Evolutionary conservation across 805 yeast genomes (phyloP), one percentile per base, ranked within the genome.

Genomic region (Candida sithepensis): DNA sequence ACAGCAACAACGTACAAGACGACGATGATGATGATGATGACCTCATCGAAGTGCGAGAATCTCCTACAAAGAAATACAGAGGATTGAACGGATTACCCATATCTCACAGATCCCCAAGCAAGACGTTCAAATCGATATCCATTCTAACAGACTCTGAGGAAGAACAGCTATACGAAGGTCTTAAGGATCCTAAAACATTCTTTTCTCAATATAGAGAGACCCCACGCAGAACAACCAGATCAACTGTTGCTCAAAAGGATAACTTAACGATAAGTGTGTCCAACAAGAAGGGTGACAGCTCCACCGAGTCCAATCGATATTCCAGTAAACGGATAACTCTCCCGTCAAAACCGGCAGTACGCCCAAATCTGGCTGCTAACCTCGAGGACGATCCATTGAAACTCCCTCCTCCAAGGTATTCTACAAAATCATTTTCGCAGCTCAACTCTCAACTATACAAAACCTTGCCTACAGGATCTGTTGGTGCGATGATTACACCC

Each of bases 401-500:
- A 20, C 43, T 55, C 32, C 39, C 53, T 7, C 53, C 54, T 5
- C 53, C 52, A n/a, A 46, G 19, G 5, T 55, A 55, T 42, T 33
- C 32, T 16, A 47, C 47, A n/a, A 23, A 39, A 21, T 41, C 46
- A 14, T 50, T 46, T 22, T 43, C 45, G 26, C 56, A 55, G n/a
- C 45, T 41, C 19, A 47, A 44, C 23, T 45, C 37, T 13, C 24
- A 44, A 30, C 36, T 55, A 16, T 55, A 44, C 44, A 53, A 50
- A 18, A 37, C 46, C 9, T 45, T 42, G 21, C 57, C 59, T 3
- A 39, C 42, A 23, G 48, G 50, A 24, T 21, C 52, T 10, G 43
- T 38, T 5, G 60, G 61, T 10, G 55, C 58, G 23, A 40, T 56
- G 16, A 49, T 53, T 3, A 58, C 62, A 2, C 64, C 64, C 1